Percentiles rank a stretch among this genome's conserved stretches.
Conservation (phyloP, 768 basidiomycete species). For the Termitomyces sp. region DNA sequence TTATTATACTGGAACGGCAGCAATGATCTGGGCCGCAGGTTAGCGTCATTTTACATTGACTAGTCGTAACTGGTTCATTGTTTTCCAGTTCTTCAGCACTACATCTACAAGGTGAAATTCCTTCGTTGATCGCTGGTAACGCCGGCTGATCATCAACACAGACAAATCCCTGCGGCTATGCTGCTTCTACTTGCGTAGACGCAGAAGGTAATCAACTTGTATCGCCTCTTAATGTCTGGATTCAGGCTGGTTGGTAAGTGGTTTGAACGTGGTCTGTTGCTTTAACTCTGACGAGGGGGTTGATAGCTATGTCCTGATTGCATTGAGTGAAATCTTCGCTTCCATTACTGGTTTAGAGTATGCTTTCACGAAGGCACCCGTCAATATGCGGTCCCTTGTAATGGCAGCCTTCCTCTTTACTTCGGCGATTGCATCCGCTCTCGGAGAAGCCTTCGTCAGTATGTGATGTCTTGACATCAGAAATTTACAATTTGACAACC, state of each 20-base stretch:
- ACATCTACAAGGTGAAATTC: conserved; percentile 55
- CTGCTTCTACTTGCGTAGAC: conserved; percentile 49
- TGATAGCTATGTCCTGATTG: conserved; percentile 55
- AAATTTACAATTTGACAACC: not conserved
- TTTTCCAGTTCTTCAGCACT: conserved; percentile 57
- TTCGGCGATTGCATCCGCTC: conserved; percentile 52
- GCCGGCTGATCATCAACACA: conserved; percentile 15
- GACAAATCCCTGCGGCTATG: conserved; percentile 46
- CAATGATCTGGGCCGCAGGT: conserved; percentile 65
- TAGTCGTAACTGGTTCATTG: not conserved
- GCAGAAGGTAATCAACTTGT: conserved; percentile 30
- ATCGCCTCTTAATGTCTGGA: conserved; percentile 70
- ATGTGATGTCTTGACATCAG: conserved; percentile 19
- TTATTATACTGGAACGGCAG: conserved; percentile 46
- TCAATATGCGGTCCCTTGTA: conserved; percentile 82
- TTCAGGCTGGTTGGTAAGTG: conserved; percentile 59
- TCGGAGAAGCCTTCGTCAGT: conserved; percentile 71
- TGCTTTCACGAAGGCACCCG: conserved; percentile 85
- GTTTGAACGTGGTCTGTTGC: not conserved
- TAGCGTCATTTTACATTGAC: conserved; percentile 12
- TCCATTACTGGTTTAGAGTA: conserved; percentile 83
- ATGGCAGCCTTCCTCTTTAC: conserved; percentile 64
- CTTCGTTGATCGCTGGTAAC: conserved; percentile 25
- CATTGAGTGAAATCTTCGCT: conserved; percentile 71
- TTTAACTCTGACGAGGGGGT: not conserved